These are phyloP conservation scores for Suhomyces yuchorum DNA, from an alignment of 1,139 yeast species.

Conservation along the genomic window DNA sequence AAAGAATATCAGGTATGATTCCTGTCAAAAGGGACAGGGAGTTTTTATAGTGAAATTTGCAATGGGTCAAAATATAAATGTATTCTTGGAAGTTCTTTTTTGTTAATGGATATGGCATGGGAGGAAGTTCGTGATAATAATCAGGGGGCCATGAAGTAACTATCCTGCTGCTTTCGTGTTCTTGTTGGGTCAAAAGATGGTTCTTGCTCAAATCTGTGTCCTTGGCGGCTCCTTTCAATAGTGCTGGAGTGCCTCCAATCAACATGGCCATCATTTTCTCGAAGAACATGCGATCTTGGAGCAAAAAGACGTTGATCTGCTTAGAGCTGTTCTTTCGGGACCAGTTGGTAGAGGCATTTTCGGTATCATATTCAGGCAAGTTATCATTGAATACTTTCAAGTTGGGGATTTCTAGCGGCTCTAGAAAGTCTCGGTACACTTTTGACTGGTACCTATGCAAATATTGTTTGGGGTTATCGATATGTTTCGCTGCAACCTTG, in stretches of 20 bases:
- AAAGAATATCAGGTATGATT: slow-evolving; percentile 40
- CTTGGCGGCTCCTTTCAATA: slow-evolving; percentile 21
- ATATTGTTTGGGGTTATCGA: slow-evolving; percentile 5
- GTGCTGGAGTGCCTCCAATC: slow-evolving; percentile 39
- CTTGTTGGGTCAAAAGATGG: slow-evolving; percentile 12
- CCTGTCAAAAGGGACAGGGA: slow-evolving; percentile 42
- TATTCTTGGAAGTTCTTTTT: slow-evolving; percentile 37
- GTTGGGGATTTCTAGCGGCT: slow-evolving; percentile 38
- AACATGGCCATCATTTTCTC: slow-evolving; percentile 36
- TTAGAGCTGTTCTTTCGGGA: slow-evolving; percentile 19
- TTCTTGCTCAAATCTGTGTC: slow-evolving; percentile 9
- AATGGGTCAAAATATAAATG: slow-evolving; percentile 42
- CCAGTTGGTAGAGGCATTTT: slow-evolving; percentile 33
- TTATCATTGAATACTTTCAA: slow-evolving; percentile 35
- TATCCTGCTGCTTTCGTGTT: slow-evolving; percentile 7
- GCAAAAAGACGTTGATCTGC: slow-evolving; percentile 25
- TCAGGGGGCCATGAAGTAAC: slow-evolving; percentile 11
- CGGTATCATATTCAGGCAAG: slow-evolving; percentile 25
- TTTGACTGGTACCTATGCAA: slow-evolving; percentile 23
- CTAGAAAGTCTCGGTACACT: slow-evolving; percentile 37
- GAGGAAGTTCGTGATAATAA: slow-evolving; percentile 37
- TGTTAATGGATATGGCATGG: slow-evolving; percentile 33
- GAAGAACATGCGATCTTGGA: slow-evolving; percentile 33
- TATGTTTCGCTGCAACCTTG: not conserved
- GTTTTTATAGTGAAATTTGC: slow-evolving; percentile 35